A percentile compares a stretch with the other conserved stretches of the same genome.
phyloP scores from a whole-genome alignment of 2,329 filamentous ascomycete genomes.

The Hypoxylon sp. region DNA sequence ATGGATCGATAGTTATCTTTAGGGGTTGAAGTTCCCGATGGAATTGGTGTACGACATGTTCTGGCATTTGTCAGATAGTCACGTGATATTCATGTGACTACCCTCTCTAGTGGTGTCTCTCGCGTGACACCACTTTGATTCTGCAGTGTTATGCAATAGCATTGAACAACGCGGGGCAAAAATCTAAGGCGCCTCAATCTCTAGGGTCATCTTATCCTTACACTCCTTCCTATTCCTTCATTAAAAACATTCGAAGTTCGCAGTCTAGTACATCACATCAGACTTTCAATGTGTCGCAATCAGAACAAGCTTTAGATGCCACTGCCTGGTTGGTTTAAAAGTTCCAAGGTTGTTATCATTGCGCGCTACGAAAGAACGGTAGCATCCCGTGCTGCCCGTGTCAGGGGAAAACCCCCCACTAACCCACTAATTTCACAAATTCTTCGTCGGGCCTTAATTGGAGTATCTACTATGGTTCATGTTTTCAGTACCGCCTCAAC shows the following conservation, averaged over 20 bases:
- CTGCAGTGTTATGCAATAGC: no score
- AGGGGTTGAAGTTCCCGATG: no score
- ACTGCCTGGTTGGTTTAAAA: background rate
- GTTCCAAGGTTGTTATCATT: background rate
- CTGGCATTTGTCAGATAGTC: no score
- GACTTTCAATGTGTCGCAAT: background rate
- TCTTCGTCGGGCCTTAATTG: background rate
- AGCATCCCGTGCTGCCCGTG: no score
- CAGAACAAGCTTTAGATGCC: background rate
- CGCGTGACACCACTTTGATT: no score
- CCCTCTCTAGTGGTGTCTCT: no score
- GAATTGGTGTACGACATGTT: no score
- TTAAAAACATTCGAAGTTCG: background rate
- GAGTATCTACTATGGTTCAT: background rate
- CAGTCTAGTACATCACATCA: background rate
- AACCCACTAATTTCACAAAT: background rate
- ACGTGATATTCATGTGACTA: no score
- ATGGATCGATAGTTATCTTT: no score
- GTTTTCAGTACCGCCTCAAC: background rate
- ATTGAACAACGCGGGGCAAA: background rate
- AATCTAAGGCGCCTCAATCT: background rate
- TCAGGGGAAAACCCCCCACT: background rate
- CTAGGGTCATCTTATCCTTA: background rate
- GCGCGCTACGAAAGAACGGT: background rate
- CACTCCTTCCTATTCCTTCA: background rate